These are phyloP conservation scores for Colletotrichum trifolii DNA, from an alignment of 2,329 filamentous ascomycete genomes.

Conservation along the genomic window DNA sequence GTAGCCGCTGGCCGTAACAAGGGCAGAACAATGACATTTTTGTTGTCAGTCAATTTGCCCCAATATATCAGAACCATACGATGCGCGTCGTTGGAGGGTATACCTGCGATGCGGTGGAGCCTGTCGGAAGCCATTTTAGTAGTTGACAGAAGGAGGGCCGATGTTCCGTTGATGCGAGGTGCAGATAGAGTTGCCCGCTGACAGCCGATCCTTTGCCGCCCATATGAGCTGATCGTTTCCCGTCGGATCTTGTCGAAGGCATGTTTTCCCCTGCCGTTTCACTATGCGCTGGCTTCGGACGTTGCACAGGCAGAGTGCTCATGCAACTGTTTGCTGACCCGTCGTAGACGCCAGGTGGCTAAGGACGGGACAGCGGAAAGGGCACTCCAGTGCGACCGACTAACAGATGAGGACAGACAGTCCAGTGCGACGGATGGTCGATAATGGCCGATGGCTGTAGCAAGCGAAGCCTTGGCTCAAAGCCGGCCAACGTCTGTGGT, in stretches of 20 bases:
- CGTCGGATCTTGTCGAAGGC: constrained; percentile 3
- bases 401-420: no score
- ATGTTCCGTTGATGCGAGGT: constrained; percentile 34
- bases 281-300: constrained; percentile 22
- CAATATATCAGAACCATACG: neutral
- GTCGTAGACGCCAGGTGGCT: no score
- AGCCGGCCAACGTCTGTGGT: constrained; percentile 33
- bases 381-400: no score
- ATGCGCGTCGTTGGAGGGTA: no score
- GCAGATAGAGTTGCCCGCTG: constrained; percentile 36
- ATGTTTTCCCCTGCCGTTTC: constrained; percentile 14
- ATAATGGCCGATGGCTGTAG: constrained; percentile 12
- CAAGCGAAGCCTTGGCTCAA: constrained; percentile 14
- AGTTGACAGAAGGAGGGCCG: constrained; percentile 12
- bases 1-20: constrained; percentile 27
- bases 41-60: constrained; percentile 14
- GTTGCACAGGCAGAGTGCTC: neutral
- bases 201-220: constrained; percentile 29
- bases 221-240: constrained; percentile 30
- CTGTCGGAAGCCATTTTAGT: constrained; percentile 14
- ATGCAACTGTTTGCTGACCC: neutral
- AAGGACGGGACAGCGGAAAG: no score
- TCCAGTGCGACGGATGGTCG: no score
- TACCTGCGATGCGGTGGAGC: neutral
- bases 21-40: constrained; percentile 19